A percentile compares a stretch with the other conserved stretches of the same genome.
phyloP scores from a whole-genome alignment of 75 land plant species.

The Pinus albicaulis region DNA sequence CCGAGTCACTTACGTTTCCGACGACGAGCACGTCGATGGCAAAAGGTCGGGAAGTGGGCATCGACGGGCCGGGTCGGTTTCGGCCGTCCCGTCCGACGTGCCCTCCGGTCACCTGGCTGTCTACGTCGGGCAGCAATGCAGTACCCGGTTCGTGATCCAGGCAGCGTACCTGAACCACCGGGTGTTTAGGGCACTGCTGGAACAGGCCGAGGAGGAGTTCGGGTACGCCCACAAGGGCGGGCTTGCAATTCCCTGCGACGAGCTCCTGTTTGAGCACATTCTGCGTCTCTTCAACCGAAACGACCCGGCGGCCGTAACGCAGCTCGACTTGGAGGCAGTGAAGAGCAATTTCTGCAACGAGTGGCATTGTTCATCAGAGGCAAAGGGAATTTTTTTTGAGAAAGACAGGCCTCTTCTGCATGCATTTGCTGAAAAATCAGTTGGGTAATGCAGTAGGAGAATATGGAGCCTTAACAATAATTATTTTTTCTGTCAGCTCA shows the following conservation, averaged over 20 bases:
- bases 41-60: too few species aligned
- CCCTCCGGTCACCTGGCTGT: constrained; percentile 50
- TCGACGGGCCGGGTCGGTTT: too few species aligned
- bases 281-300: constrained; percentile 14
- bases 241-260: constrained; percentile 46
- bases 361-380: background rate
- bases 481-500: too few species aligned
- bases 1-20: too few species aligned
- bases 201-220: constrained; percentile 34
- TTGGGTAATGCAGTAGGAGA: too few species aligned
- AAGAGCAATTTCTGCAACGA: background rate
- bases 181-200: constrained; percentile 30
- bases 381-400: background rate
- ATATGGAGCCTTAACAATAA: too few species aligned
- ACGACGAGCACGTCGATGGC: too few species aligned
- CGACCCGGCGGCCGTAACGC: background rate
- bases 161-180: constrained; percentile 37
- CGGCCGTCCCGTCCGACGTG: background rate
- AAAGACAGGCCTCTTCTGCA: too few species aligned
- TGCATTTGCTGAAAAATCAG: too few species aligned
- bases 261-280: constrained; percentile 26
- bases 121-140: constrained; percentile 29
- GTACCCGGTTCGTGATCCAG: constrained; percentile 32
- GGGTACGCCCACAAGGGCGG: constrained; percentile 39
- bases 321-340: background rate